Conservation (phyloP, 805 yeast species). For the Maudiozyma barnettii region DNA sequence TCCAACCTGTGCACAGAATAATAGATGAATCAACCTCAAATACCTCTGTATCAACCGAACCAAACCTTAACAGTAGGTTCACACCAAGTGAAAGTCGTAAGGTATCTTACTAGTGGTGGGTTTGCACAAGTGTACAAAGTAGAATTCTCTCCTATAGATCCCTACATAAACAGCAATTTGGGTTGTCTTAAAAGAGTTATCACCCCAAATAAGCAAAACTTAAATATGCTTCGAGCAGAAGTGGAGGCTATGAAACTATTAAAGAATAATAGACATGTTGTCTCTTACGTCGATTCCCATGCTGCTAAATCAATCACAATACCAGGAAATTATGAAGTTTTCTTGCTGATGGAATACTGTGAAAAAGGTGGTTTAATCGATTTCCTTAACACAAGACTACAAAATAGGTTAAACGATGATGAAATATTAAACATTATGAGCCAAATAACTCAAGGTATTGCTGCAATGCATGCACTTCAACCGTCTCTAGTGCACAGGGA, state of each 20-base stretch:
- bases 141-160: conserved; percentile 50
- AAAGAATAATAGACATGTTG: conserved; percentile 69
- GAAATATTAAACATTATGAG: conserved; percentile 63
- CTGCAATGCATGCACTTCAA: conserved; percentile 61
- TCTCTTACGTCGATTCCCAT: conserved; percentile 88
- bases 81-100: conserved; percentile 56
- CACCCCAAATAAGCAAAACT: conserved; percentile 80
- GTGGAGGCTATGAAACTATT: conserved; percentile 95
- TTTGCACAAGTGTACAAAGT: conserved; percentile 92
- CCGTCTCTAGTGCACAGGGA: conserved; percentile 74
- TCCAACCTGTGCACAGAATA: not conserved
- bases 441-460: conserved; percentile 63
- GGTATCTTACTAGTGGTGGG: conserved; percentile 84
- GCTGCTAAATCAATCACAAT: conserved; percentile 61
- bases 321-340: conserved; percentile 62
- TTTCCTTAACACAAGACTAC: conserved; percentile 65
- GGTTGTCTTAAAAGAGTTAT: conserved; percentile 91
- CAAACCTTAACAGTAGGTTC: conserved; percentile 75
- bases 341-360: conserved; percentile 73
- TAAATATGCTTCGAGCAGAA: conserved; percentile 81
- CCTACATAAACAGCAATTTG: conserved; percentile 40
- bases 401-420: conserved; percentile 53
- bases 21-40: conserved; percentile 3
- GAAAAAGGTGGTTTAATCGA: conserved; percentile 70
- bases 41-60: conserved; percentile 50